A percentile compares a stretch with the other conserved stretches of the same genome.
phyloP scores from a whole-genome alignment of 2,329 filamentous ascomycete genomes.

The Trichoderma arundinaceum region DNA sequence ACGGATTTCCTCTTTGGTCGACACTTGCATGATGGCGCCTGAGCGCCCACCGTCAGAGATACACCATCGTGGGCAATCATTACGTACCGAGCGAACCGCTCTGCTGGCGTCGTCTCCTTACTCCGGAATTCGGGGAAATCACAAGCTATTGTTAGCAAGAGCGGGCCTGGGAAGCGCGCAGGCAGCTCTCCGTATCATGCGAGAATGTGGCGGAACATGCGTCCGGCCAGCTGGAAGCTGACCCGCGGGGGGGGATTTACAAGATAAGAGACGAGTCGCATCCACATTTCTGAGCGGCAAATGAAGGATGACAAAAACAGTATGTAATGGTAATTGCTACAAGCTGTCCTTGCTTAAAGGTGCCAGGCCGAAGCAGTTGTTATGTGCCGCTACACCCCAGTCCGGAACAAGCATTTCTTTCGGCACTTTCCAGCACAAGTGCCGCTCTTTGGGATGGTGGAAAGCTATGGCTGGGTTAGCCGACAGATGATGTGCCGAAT shows the following conservation, averaged over 20 bases:
- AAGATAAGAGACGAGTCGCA: slow-evolving; percentile 1
- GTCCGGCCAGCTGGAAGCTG: slow-evolving; percentile 16
- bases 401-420: slow-evolving; percentile 19
- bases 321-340: slow-evolving; percentile 5
- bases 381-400: slow-evolving; percentile 7
- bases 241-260: not conserved
- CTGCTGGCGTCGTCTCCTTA: slow-evolving; percentile 18
- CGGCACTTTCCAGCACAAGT: slow-evolving; percentile 28
- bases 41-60: not conserved
- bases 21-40: slow-evolving; percentile 3
- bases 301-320: not conserved
- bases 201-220: slow-evolving; percentile 2
- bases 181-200: not conserved
- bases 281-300: slow-evolving; percentile 4
- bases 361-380: not conserved
- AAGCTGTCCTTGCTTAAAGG: slow-evolving; percentile 8
- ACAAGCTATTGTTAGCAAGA: slow-evolving; percentile 6
- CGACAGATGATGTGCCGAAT: slow-evolving; percentile 10
- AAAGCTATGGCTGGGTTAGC: slow-evolving; percentile 8
- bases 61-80: not conserved
- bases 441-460: slow-evolving; percentile 18
- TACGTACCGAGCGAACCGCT: slow-evolving; percentile 21
- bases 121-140: slow-evolving; percentile 26
- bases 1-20: slow-evolving; percentile 31
- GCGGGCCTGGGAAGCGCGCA: not conserved